Conservation (phyloP, 441 rosid genomes). For the Flueggea neowawraea region DNA sequence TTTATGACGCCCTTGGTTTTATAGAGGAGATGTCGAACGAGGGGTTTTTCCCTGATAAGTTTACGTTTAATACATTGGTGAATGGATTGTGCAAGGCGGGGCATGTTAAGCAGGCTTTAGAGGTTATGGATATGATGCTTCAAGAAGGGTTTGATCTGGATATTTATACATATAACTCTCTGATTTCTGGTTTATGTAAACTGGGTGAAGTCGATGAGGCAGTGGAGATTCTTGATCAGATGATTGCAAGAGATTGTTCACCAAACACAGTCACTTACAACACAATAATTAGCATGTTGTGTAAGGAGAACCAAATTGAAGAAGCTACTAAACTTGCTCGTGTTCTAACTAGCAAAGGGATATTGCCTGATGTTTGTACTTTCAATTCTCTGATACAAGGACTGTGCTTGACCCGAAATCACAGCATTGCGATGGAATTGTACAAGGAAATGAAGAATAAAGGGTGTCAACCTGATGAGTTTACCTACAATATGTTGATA, state of each 20-base stretch:
- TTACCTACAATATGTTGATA: slow-evolving; percentile 78
- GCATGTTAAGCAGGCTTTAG: slow-evolving; percentile 76
- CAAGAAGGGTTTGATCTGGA: slow-evolving; percentile 85
- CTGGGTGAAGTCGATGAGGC: slow-evolving; percentile 78
- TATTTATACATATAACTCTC: slow-evolving; percentile 68
- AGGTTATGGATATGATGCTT: slow-evolving; percentile 88
- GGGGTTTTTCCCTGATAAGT: slow-evolving; percentile 77
- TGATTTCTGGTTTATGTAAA: slow-evolving; percentile 87
- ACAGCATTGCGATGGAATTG: slow-evolving; percentile 54
- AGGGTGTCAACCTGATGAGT: slow-evolving; percentile 85
- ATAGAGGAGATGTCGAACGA: slow-evolving; percentile 59
- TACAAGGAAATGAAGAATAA: slow-evolving; percentile 77
- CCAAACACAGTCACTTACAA: slow-evolving; percentile 86
- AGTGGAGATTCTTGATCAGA: slow-evolving; percentile 65
- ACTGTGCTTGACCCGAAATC: slow-evolving; percentile 59
- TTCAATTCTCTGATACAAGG: slow-evolving; percentile 90
- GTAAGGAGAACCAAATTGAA: slow-evolving; percentile 84
- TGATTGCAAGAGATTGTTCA: slow-evolving; percentile 80
- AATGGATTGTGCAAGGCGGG: slow-evolving; percentile 80
- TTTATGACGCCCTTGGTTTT: slow-evolving; percentile 67
- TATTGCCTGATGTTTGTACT: slow-evolving; percentile 64
- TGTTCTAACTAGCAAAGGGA: slow-evolving; percentile 69
- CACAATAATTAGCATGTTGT: slow-evolving; percentile 73
- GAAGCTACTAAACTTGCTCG: slow-evolving; percentile 72
- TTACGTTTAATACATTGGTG: slow-evolving; percentile 74